Base-by-base conservation (phyloP, 352 stramenopile species). In the Saprolegnia parasitica region DNA sequence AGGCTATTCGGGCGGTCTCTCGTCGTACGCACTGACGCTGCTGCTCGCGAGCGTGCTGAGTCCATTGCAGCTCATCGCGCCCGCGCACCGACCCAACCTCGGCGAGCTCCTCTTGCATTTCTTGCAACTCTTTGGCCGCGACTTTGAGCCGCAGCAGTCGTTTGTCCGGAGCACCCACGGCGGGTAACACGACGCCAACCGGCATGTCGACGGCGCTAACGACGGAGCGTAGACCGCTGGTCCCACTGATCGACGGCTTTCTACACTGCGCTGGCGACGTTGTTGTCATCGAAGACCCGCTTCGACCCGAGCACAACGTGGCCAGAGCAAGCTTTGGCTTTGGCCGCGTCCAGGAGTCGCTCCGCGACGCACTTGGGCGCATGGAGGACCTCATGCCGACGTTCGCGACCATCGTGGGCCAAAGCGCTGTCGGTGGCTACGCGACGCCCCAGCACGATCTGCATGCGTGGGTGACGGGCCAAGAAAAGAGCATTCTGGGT, bases 291-390 rank as follows among this genome's bases (percentile, higher is more conserved):
- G 24, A 63, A 49, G 56, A 63, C n/a, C 56, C 56, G 56, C 35
- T 63, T 18, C 26, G 56, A 37, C 56, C 56, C 16, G 56, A 63
- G 16, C 16, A 46, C 24, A 63, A 63, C 56, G 56, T 40, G n/a
- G 56, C 56, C 29, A 63, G 49, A 29, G n/a, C 56, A 0, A 47
- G 56, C 56, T 63, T 63, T 49, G 56, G 24, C 16, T 63, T 63
- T 16, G 9, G 8, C 5, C 56, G 35, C 10, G 56, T 63, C 18
- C 56, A 63, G 40, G 8, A 11, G 1, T 6, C 56, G 5, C 21
- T 63, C 1, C 56, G 1, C 15, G 20, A 23, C 1, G 56, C 24
- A 1, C 35, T 46, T 29, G 1, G 1, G 15, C 56, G 35, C 4
- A 49, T 49, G 3, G 42, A 49, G 42, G 42, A 15, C 13, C 42